Evolutionary conservation across 352 stramenopile genomes (phyloP), one percentile per base, ranked within the genome.

Genomic region (Pythium grandisporangium): DNA sequence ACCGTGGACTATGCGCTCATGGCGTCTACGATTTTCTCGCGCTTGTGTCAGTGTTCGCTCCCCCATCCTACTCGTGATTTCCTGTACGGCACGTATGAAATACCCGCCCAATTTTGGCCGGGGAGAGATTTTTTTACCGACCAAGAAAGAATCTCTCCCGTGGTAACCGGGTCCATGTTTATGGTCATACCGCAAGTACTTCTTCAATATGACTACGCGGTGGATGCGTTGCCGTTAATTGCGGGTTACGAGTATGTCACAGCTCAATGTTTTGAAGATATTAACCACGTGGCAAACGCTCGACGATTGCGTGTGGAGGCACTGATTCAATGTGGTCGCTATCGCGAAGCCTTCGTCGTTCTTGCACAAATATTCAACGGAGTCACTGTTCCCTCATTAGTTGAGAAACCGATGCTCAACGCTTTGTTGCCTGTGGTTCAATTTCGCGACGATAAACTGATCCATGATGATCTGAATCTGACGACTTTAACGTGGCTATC

Each of bases 1-100:
- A 37, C 59, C 2, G 44, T 81, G 16, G 67, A 89, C 39, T 80
- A 76, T 35, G 70, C 78, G 5, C 51, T 84, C 8, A 79, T 92
- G 69, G 69, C 62, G 10, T 69, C 71, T 12, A 53, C 70, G 2
- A 48, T 80, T 17, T 70, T 89, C 29, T 65, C 53, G 20, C 70
- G 64, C 13, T 60, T 89, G 23, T 77, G 79, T 23, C 60, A 58
- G 12, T 76, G 69, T 11, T 77, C 78, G 3, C 16, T 89, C 21
- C 69, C 69, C 6, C 76, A 86, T 14, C 79, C 76, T 6, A 67
- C 59, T 1, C 60, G 65, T 53, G 53, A 41, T 4, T 88, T 74
- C 36, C 45, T 85, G 23, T 86, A 65, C n/a, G 70, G 72, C 10
- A 63, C 57, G 13, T 85, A 88, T 38, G 46, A 55, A 27, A 42